phyloP scores from a whole-genome alignment of 768 basidiomycete species.

The Boletus rubropictus region DNA sequence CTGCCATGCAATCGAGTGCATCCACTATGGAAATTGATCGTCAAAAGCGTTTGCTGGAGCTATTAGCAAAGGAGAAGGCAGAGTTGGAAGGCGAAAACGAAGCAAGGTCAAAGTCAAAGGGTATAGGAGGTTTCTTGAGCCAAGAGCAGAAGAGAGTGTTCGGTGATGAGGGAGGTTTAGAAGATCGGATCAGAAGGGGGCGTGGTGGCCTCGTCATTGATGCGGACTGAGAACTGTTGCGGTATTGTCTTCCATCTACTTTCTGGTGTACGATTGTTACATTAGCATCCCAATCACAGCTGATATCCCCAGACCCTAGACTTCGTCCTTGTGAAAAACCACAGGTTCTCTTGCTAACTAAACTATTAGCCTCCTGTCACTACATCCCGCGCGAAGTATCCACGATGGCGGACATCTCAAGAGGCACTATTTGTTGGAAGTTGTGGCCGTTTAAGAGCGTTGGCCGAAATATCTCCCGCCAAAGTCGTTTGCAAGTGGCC shows the following conservation, averaged over 20 bases:
- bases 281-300: background rate
- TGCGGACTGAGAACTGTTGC: constrained; percentile 24
- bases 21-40: constrained; percentile 60
- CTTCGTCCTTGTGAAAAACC: background rate
- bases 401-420: background rate
- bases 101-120: constrained; percentile 63
- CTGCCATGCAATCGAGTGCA: constrained; percentile 82
- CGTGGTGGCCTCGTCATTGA: constrained; percentile 66
- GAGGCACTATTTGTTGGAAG: background rate
- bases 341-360: background rate
- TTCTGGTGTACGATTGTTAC: constrained; percentile 7
- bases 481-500: background rate
- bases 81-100: constrained; percentile 70
- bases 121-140: constrained; percentile 75
- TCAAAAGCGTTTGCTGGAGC: constrained; percentile 58
- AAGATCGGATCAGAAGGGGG: constrained; percentile 72
- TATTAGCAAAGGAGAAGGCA: constrained; percentile 73
- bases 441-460: background rate
- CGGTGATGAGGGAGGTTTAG: constrained; percentile 69
- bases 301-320: background rate
- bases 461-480: background rate
- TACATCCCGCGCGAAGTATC: background rate
- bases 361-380: background rate
- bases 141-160: constrained; percentile 83
- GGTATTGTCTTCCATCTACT: constrained; percentile 1